phyloP scores from a whole-genome alignment of 345 rosid genomes.

The Citrus sinensis region DNA sequence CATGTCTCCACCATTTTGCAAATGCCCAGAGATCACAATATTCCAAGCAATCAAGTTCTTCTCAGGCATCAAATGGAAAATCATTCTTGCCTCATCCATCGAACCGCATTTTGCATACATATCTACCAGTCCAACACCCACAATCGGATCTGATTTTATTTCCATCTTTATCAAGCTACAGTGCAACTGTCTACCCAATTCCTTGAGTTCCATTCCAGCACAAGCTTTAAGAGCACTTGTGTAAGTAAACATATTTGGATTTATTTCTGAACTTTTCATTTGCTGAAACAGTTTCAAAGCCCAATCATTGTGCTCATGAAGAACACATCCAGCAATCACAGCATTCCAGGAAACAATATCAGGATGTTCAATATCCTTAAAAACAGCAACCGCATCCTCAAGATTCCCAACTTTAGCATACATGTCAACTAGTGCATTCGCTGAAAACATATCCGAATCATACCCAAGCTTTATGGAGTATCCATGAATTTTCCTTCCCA shows the following conservation, averaged over 20 bases:
- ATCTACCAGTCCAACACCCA: slow-evolving; percentile 55
- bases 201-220: slow-evolving; percentile 33
- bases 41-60: slow-evolving; percentile 60
- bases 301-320: slow-evolving; percentile 31
- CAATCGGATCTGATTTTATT: slow-evolving; percentile 38
- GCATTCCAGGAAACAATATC: slow-evolving; percentile 72
- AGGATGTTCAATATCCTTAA: slow-evolving; percentile 43
- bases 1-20: slow-evolving; percentile 43
- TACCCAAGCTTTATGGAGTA: slow-evolving; percentile 50
- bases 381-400: slow-evolving; percentile 37
- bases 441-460: slow-evolving; percentile 42
- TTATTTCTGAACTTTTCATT: slow-evolving; percentile 36
- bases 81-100: slow-evolving; percentile 38
- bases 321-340: slow-evolving; percentile 56
- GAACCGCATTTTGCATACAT: slow-evolving; percentile 47
- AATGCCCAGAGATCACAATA: slow-evolving; percentile 52
- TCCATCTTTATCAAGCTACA: slow-evolving; percentile 43
- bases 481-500: slow-evolving; percentile 50
- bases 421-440: slow-evolving; percentile 71
- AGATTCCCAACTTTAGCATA: slow-evolving; percentile 50
- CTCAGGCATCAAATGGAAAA: slow-evolving; percentile 34
- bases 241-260: slow-evolving; percentile 51
- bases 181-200: slow-evolving; percentile 50
- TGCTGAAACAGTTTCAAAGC: slow-evolving; percentile 37
- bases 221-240: slow-evolving; percentile 62